Evolutionary conservation across 2,329 filamentous ascomycete genomes (phyloP), one percentile per base, ranked within the genome.

Genomic region (Fusarium foetens): DNA sequence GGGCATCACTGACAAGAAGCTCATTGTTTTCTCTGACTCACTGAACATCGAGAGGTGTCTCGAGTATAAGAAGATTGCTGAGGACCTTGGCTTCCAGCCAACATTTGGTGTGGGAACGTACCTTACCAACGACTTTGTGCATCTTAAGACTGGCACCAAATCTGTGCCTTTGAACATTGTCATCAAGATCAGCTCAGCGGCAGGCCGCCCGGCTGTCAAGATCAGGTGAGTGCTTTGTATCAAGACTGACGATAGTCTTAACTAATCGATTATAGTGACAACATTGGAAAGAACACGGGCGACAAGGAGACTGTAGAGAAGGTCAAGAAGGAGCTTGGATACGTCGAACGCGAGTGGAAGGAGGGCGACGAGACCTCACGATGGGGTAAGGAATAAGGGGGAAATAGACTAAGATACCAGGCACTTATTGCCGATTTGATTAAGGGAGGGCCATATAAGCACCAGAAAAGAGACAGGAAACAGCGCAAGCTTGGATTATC

Each of bases 81-180:
- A 98, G 73, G 88, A 90, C 42, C 89, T 91, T 19, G 93, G 93
- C 3, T 95, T 99, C 81, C 89, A 91, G 67, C 92, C 95, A 17
- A 93, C 92, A 0, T 99, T 99, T 83, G 96, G 96, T 68, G 93
- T 99, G 2, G 96, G 96, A 8, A 99, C 96, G 0, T 98, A 94
- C 82, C 87, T 99, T 76, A 99, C 96, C 8, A 98, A 99, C 78
- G 96, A 99, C 81, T 99, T 96, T 80, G 84, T 84, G n/a, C 89
- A 92, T 72, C 84, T 88, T 68, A 90, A 86, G 39, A 93, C 91
- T 2, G 91, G 91, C 42, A 90, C 90, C 75, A 98, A 98, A 83
- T 98, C 95, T 1, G 90, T 91, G 21, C 96, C 96, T 0, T 84
- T 99, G 60, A 99, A 99, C 78, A 99, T 99, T 77, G 96, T 99